Evolutionary conservation across 192 early-diverging fungal species (phyloP), one percentile per base, ranked within the genome.

Genomic region (Hyaloraphidium curvatum): DNA sequence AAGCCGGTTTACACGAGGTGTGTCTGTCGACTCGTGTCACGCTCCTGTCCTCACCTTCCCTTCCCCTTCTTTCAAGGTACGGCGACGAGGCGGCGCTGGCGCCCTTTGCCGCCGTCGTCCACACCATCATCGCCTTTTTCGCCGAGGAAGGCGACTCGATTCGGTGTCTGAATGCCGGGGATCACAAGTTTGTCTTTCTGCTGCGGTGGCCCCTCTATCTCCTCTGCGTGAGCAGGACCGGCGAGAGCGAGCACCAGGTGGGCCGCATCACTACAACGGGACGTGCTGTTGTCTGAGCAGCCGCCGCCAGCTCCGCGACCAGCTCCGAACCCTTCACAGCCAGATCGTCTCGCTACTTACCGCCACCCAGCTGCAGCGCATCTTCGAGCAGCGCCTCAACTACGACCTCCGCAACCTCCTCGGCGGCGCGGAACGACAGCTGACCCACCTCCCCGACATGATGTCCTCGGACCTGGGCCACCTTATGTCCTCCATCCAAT

Each of bases 1-100:
- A 97, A 97, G 64, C 90, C 93, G 13, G 83, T 97, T 5, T 97
- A 88, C 68, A 79, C 80, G 30, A 71, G 91, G 71, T 78, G 59
- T 1, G 30, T 52, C 30, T 16, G 13, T 2, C 4, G 2, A 25
- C 9, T 59, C 1, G 28, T 51, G 28, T 28, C n/a, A 19, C 21
- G 30, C 2, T 59, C 1, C 13, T 19, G 2, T 28, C 7, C 16
- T 60, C 11, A 3, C 21, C 3, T 3, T 31, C 17, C 26, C 37
- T 37, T 39, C 16, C 25, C 2, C 2, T 41, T 5, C 39, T n/a
- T 7, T 17, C 21, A 23, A 72, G 76, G 59, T 84, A 95, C 63
- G 93, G 93, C 14, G 80, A 87, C 57, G 93, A 97, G 61, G 67
- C 86, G 17, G 72, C 85, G 55, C 76, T 92, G 54, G 80, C 91